Base-by-base conservation (phyloP, 768 basidiomycete species). In the Amanita exitialis region DNA sequence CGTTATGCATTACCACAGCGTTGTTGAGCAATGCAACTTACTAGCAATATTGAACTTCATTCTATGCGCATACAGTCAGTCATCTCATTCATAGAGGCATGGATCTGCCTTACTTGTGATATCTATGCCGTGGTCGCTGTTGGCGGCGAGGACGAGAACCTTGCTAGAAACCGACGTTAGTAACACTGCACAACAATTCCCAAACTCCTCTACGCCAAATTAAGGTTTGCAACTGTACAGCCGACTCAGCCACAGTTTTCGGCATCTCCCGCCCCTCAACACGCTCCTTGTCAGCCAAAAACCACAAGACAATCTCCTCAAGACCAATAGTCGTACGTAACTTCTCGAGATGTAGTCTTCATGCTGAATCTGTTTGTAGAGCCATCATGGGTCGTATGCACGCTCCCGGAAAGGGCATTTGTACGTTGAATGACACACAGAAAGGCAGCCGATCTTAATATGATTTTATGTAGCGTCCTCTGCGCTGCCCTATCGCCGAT, bases 391-490 rank as follows among this genome's bases (percentile, higher is more conserved):
- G 86, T 89, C 91, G 93, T 67, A 93, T 96, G 91, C 95, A 98
- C 82, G 93, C 93, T 82, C 92, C 93, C 73, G 92, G 92, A 74
- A 98, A 98, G 91, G 95, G 94, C 81, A 96, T 98, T 79, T 90
- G 88, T 91, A 71, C 62, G 86, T 82, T 52, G 37, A 43, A 21
- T 20, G 41, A 49, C n/a, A 7, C 46, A 20, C 6, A 13, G 49
- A 25, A 32, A 49, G 55, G 51, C 50, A 38, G 52, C 44, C 52
- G 46, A 42, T 18, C 41, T 28, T 42, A 25, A 38, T 52, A 16
- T 53, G 12, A 28, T 41, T 34, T 44, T 21, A 23, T 52, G 20
- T 47, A 75, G 83, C 86, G 74, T 93, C 92, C 73, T 96, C 95
- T 66, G 93, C 95, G 60, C 89, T 98, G 64, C 95, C 95, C 53